These are phyloP conservation scores for Hymenoscyphus linearis DNA, from an alignment of 2,329 filamentous ascomycete species.

Conservation along the genomic window DNA sequence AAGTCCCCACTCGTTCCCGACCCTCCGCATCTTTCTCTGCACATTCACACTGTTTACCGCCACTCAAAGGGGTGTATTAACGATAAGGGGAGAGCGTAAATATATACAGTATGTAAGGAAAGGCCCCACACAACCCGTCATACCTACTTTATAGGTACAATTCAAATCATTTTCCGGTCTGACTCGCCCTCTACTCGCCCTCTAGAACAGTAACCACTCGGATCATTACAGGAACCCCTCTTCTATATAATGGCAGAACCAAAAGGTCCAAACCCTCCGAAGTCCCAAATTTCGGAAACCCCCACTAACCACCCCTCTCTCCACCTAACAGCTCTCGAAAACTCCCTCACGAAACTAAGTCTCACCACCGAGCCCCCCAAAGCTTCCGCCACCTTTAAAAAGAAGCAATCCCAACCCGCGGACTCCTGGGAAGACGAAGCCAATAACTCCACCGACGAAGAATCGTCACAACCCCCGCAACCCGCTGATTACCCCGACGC, in stretches of 20 bases:
- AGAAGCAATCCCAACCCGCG: slow-evolving; percentile 36
- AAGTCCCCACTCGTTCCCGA: background rate
- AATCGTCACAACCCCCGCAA: slow-evolving; percentile 25
- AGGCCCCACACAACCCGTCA: background rate
- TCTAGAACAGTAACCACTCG: background rate
- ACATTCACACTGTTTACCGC: background rate
- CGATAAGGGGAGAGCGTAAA: background rate
- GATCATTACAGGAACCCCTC: background rate
- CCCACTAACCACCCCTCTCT: background rate
- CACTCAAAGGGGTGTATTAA: background rate
- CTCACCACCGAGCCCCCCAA: slow-evolving; percentile 23
- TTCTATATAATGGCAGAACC: slow-evolving; percentile 18
- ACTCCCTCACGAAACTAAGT: slow-evolving; percentile 26
- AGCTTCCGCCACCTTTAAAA: slow-evolving; percentile 23
- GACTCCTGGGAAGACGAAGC: slow-evolving; percentile 78
- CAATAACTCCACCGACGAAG: slow-evolving; percentile 34
- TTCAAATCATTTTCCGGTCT: background rate
- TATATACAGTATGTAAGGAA: background rate
- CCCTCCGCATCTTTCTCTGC: background rate
- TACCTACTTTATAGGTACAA: background rate
- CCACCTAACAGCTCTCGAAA: slow-evolving; percentile 23
- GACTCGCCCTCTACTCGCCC: slow-evolving; percentile 4
- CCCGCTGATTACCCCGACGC: slow-evolving; percentile 38
- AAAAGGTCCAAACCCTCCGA: slow-evolving; percentile 13
- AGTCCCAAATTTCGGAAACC: background rate